Evolutionary conservation across 2,329 filamentous ascomycete species (phyloP), one percentile per base, ranked within the genome.

Genomic region (Diaporthe sp.): DNA sequence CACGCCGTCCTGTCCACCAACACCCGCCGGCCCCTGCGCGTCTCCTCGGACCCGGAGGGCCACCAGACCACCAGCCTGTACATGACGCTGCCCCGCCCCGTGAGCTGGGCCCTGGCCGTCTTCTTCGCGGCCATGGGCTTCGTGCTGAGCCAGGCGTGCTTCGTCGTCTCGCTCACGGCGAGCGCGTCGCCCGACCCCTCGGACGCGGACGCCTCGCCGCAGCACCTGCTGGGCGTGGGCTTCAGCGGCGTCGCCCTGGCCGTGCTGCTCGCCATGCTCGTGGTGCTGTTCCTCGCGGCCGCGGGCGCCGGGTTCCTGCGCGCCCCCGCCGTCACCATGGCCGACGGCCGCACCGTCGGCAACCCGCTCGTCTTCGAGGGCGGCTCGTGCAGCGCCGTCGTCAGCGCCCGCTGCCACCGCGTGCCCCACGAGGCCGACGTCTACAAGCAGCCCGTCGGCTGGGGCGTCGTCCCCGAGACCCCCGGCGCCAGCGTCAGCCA

Each of bases 351-450:
- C 13, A 81, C 82, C 25, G 79, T 82, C 22, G 87, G 87, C 1
- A 90, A 90, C 81, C 88, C 89, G 31, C 84, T 90, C 34, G 84
- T 84, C 2, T 78, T 90, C 49, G 81, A 80, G 31, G 87, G 85
- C 42, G 88, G 88, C 15, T 83, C 84, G 57, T 90, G 88, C 82
- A 88, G 87, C 76, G 88, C 88, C 12, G 88, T 89, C n/a, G 79
- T 90, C 77, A 87, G 85, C 79, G 84, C 88, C 34, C 81, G 85
- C 68, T 89, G 88, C 80, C 88, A 89, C 74, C 82, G 84, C 7
- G 77, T 80, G 25, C 79, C 79, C 12, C 81, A 81, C 53, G 80
- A 79, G 67, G 78, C 78, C 28, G 81, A 79, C 78, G 77, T 88
- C 73, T 85, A 84, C 82, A 75, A 80, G 77, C 73, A 81, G 78